phyloP scores from a whole-genome alignment of 2,329 filamentous ascomycete genomes.

The Volutella citrinella region DNA sequence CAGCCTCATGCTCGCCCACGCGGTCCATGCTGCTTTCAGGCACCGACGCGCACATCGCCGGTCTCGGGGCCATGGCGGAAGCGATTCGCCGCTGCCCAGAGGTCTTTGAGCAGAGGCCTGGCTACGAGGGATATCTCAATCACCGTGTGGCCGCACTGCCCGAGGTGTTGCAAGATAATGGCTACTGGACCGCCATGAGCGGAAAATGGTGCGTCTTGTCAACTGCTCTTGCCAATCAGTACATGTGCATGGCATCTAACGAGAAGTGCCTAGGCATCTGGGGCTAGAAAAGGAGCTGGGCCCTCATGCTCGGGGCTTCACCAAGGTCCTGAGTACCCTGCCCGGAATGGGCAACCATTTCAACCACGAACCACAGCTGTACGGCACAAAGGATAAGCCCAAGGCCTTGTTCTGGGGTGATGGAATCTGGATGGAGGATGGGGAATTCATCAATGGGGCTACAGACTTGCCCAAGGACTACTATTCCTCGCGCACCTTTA shows the following conservation, averaged over 20 bases:
- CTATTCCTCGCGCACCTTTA: conserved; percentile 52
- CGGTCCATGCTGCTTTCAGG: conserved; percentile 59
- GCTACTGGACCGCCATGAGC: conserved; percentile 29
- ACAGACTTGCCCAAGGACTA: conserved; percentile 44
- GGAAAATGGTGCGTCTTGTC: too few species aligned
- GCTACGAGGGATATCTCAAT: conserved; percentile 33
- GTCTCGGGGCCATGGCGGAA: conserved; percentile 23
- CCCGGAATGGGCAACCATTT: conserved; percentile 45
- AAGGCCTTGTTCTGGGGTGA: conserved; percentile 34
- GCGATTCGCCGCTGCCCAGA: background rate
- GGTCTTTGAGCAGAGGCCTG: conserved; percentile 15
- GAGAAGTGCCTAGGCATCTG: too few species aligned
- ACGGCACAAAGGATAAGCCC: conserved; percentile 51
- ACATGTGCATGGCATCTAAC: too few species aligned
- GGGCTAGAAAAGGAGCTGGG: background rate
- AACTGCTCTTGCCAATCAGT: too few species aligned
- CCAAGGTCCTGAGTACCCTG: conserved; percentile 37
- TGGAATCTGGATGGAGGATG: conserved; percentile 39
- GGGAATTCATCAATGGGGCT: conserved; percentile 33
- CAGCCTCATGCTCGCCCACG: conserved; percentile 56
- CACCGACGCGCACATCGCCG: conserved; percentile 55
- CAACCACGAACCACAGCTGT: too few species aligned
- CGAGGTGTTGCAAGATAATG: conserved; percentile 27
- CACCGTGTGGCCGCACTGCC: conserved; percentile 25
- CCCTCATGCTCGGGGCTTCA: conserved; percentile 29